phyloP scores from a whole-genome alignment of 177 flowering plant genomes.

The Vitis hybrid region DNA sequence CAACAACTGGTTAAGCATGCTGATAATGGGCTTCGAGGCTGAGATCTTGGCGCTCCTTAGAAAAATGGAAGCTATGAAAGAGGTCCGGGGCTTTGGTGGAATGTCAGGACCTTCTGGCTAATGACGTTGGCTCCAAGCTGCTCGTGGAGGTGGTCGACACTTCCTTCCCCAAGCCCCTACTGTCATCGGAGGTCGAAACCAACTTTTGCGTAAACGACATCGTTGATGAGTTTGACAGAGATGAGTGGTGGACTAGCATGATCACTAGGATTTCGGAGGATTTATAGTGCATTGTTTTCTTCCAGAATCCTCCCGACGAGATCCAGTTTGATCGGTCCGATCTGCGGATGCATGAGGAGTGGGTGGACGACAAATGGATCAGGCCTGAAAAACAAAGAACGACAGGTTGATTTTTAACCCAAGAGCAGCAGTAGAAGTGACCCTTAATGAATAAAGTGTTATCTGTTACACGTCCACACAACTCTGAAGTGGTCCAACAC shows the following conservation, averaged over 20 bases:
- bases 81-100: slow-evolving; percentile 13
- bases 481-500: no score
- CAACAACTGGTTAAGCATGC: no score
- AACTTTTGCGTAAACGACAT: slow-evolving; percentile 23
- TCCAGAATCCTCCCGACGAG: slow-evolving; percentile 27
- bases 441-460: slow-evolving; percentile 10
- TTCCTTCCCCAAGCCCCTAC: slow-evolving; percentile 22
- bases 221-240: slow-evolving; percentile 34
- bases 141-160: slow-evolving; percentile 27
- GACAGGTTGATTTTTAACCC: slow-evolving; percentile 24
- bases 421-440: slow-evolving; percentile 34
- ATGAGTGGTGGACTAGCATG: slow-evolving; percentile 49
- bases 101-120: slow-evolving; percentile 27
- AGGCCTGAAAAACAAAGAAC: slow-evolving; percentile 19
- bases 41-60: no score
- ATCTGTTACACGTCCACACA: no score
- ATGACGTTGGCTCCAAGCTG: slow-evolving; percentile 16
- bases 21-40: no score
- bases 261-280: slow-evolving; percentile 13
- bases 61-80: neutral
- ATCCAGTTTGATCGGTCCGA: slow-evolving; percentile 12
- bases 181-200: slow-evolving; percentile 7
- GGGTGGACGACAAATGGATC: slow-evolving; percentile 32
- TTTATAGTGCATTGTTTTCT: slow-evolving; percentile 18
- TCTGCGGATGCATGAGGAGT: slow-evolving; percentile 21